Evolutionary conservation across 2,329 filamentous ascomycete species (phyloP), one percentile per base, ranked within the genome.

Genomic region (Penicillium digitatum): DNA sequence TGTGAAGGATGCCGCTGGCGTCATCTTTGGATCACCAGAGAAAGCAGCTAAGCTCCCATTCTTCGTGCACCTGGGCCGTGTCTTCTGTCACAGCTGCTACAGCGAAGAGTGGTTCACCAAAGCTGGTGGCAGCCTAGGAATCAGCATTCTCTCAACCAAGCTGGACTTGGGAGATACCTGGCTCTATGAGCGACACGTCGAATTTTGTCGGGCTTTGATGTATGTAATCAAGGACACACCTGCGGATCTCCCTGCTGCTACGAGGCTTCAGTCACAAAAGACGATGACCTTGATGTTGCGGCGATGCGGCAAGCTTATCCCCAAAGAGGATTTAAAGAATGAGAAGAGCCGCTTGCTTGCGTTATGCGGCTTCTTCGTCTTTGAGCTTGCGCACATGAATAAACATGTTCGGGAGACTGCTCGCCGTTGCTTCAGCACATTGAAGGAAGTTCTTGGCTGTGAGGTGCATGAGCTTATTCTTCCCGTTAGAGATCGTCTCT

Each of bases 71-170:
- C 79, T 99, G 6, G 87, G 88, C 37, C 88, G 85, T 57, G 87
- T 86, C 0, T 96, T 97, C 70, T 94, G 90, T 64, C 94, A 99
- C 70, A 91, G 90, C 61, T 99, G 94, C 71, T 92, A 96, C 66
- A 91, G 94, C 66, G 93, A 99, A 71, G 94, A 99, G 66, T 99
- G 95, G 94, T 99, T 96, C 69, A 92, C 92, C 49, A 99, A 99
- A 74, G 89, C 91, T 35, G 94, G 93, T 46, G 94, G 94, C 37
- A 92, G 89, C 51, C 77, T 93, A 20, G 95, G 95, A 52, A 96
- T 99, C 66, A 87, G 89, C 66, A 87, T 95, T 54, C 78, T 99
- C 55, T 86, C 93, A 31, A 93, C 89, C 2, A 87, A 93, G 63
- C 79, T 97, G 52, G 86, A 93, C 50, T 81, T 99, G 44, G 90